A percentile compares a stretch with the other conserved stretches of the same genome.
Evolutionary conservation across 2,329 filamentous ascomycete genomes (phyloP).

Genomic region (Periconia macrospinosa): DNA sequence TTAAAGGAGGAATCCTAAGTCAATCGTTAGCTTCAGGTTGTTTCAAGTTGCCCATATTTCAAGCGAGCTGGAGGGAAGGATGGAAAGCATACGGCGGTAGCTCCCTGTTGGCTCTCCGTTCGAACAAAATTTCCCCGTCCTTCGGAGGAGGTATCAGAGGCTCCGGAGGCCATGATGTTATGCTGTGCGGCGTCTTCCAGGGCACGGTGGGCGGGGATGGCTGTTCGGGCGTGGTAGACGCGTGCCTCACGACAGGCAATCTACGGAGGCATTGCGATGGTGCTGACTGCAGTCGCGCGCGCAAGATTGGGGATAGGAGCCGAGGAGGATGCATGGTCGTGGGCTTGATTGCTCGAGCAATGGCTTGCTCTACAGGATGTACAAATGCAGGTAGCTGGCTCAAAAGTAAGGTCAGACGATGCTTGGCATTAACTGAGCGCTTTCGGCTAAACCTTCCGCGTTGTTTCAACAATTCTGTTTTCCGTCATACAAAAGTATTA

Average conservation of each 20-base stretch:
- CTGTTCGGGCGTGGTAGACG: constrained; percentile 23
- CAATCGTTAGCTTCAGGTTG: constrained; percentile 1
- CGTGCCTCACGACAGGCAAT: constrained; percentile 20
- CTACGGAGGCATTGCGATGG: constrained; percentile 26
- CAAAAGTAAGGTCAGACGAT: background rate
- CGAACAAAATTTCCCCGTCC: constrained; percentile 38
- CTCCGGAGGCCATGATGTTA: constrained; percentile 39
- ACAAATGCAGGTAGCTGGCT: no score
- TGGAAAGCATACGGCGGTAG: constrained; percentile 33
- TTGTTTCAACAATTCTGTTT: background rate
- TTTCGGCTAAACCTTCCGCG: background rate
- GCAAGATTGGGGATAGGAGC: constrained; percentile 22
- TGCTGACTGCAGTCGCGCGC: constrained; percentile 23
- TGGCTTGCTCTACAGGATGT: background rate
- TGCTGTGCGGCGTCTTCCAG: constrained; percentile 43
- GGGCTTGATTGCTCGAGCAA: background rate
- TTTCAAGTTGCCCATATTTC: background rate
- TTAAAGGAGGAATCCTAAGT: constrained; percentile 37
- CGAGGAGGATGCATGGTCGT: constrained; percentile 30
- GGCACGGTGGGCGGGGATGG: constrained; percentile 31
- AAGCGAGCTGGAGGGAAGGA: background rate
- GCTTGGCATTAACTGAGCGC: background rate
- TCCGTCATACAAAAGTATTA: background rate
- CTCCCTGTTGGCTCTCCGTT: constrained; percentile 36
- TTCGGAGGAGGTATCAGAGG: constrained; percentile 39